A percentile compares a stretch with the other conserved stretches of the same genome.
Conservation (phyloP, 495 filamentous ascomycete genomes). For the Talaromyces adpressus region DNA sequence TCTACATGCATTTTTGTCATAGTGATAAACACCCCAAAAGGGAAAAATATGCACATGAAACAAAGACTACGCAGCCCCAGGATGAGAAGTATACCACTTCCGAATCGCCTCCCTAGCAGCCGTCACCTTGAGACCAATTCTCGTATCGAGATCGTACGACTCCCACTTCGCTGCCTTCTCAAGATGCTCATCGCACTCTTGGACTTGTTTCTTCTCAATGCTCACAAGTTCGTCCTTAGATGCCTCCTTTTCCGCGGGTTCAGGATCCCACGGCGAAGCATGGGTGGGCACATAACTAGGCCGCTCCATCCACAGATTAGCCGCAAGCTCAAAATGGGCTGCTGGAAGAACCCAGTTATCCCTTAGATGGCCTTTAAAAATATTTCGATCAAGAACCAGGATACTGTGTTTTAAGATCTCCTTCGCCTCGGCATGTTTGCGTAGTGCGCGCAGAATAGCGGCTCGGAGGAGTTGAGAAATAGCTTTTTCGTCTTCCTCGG, state of each 20-base stretch:
- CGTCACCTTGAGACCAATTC: constrained; percentile 78
- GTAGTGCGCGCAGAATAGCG: constrained; percentile 57
- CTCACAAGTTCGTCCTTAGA: constrained; percentile 12
- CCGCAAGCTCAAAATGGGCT: constrained; percentile 87
- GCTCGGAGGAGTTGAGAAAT: constrained; percentile 60
- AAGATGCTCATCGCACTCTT: constrained; percentile 64
- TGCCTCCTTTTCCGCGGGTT: constrained; percentile 9
- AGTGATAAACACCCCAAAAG: constrained; percentile 1
- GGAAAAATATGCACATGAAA: background rate
- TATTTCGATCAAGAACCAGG: constrained; percentile 52
- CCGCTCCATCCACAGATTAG: constrained; percentile 66
- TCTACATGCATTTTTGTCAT: background rate
- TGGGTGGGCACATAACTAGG: constrained; percentile 29
- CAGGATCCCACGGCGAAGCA: constrained; percentile 14
- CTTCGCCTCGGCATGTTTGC: constrained; percentile 56
- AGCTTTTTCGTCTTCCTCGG: constrained; percentile 68
- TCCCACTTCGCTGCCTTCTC: constrained; percentile 82
- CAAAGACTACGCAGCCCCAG: constrained; percentile 6
- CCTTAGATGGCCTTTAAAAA: constrained; percentile 65
- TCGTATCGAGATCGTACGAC: constrained; percentile 74
- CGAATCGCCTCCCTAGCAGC: constrained; percentile 72
- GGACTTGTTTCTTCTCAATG: constrained; percentile 42
- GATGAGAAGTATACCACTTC: constrained; percentile 48
- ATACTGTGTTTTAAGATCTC: constrained; percentile 53
- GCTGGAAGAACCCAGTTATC: constrained; percentile 78